A percentile compares a stretch with the other conserved stretches of the same genome.
phyloP scores from a whole-genome alignment of 139 green algal genomes.

The Monoraphidium neglectum region DNA sequence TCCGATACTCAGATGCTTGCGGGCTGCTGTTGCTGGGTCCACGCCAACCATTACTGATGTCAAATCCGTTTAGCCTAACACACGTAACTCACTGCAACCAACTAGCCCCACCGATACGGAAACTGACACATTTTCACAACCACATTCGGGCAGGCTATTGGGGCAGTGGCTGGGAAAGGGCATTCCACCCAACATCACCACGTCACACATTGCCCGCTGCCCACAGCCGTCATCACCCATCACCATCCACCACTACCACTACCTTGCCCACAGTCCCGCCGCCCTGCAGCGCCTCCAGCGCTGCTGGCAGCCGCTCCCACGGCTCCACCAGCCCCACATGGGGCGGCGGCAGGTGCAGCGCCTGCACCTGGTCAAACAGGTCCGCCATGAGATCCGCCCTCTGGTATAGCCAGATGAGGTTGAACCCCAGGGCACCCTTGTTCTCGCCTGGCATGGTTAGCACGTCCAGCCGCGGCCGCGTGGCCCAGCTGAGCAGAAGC shows the following conservation, averaged over 20 bases:
- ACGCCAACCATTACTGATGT: too few relatives aligned
- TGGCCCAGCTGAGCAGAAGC: conserved; percentile 31
- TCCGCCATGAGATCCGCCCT: conserved; percentile 23
- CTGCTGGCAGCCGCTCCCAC: conserved; percentile 31
- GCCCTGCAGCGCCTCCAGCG: conserved; percentile 41
- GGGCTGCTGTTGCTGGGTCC: too few relatives aligned
- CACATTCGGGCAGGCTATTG: too few relatives aligned
- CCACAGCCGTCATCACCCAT: too few relatives aligned
- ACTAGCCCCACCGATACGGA: too few relatives aligned
- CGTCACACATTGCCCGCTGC: too few relatives aligned
- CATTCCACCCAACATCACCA: too few relatives aligned
- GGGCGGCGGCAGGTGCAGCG: conserved; percentile 33
- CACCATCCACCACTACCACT: conserved; percentile 34
- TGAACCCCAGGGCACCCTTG: conserved; percentile 50
- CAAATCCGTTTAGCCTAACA: too few relatives aligned
- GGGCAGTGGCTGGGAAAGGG: too few relatives aligned
- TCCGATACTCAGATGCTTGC: too few relatives aligned
- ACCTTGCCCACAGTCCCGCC: conserved; percentile 49
- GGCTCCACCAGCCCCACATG: conserved; percentile 31
- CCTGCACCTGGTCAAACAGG: conserved; percentile 37
- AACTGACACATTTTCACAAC: too few relatives aligned
- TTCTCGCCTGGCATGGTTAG: conserved; percentile 48
- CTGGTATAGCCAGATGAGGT: conserved; percentile 45
- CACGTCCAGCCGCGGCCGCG: conserved; percentile 38
- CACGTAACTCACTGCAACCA: too few relatives aligned